Percentiles rank a stretch among this genome's conserved stretches.
These are phyloP conservation scores for Aureobasidium sp. DNA, from an alignment of 2,329 filamentous ascomycete species.

Conservation along the genomic window DNA sequence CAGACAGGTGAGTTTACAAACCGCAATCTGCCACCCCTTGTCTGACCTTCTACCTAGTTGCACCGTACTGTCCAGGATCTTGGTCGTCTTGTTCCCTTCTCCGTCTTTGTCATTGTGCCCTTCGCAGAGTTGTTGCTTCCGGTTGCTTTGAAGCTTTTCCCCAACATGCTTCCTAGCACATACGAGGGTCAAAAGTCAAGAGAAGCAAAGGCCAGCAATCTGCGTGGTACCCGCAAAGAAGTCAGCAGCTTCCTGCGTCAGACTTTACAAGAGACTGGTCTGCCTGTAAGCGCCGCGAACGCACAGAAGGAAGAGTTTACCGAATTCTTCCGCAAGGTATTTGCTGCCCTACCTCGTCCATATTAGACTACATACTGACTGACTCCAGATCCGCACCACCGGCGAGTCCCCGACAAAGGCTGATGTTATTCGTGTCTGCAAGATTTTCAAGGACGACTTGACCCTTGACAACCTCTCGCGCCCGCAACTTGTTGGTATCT, in stretches of 20 bases:
- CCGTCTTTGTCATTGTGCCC: slow-evolving; percentile 92
- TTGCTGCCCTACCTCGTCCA: too few relatives aligned
- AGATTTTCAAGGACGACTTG: slow-evolving; percentile 96
- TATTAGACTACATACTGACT: slow-evolving; percentile 16
- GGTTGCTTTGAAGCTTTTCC: slow-evolving; percentile 87
- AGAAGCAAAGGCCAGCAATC: slow-evolving; percentile 74
- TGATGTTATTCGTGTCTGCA: slow-evolving; percentile 97
- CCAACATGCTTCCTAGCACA: slow-evolving; percentile 93
- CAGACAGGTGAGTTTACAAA: slow-evolving; percentile 52
- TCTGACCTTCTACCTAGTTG: slow-evolving; percentile 39
- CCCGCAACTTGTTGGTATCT: slow-evolving; percentile 94
- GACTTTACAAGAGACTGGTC: slow-evolving; percentile 85
- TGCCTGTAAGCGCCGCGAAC: slow-evolving; percentile 76
- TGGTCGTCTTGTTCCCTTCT: slow-evolving; percentile 87
- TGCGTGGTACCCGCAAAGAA: slow-evolving; percentile 84
- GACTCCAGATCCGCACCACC: slow-evolving; percentile 55
- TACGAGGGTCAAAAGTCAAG: slow-evolving; percentile 89
- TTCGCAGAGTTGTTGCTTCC: slow-evolving; percentile 91
- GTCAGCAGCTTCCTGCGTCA: slow-evolving; percentile 84
- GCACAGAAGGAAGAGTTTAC: slow-evolving; percentile 89
- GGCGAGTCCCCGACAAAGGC: slow-evolving; percentile 81
- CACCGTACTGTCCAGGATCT: slow-evolving; percentile 91
- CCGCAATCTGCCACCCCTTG: background rate
- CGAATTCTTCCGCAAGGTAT: slow-evolving; percentile 93
- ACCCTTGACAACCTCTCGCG: slow-evolving; percentile 95